Base-by-base conservation (phyloP, 2,329 filamentous ascomycete genomes). In the Stagonosporopsis chrysanthemi region DNA sequence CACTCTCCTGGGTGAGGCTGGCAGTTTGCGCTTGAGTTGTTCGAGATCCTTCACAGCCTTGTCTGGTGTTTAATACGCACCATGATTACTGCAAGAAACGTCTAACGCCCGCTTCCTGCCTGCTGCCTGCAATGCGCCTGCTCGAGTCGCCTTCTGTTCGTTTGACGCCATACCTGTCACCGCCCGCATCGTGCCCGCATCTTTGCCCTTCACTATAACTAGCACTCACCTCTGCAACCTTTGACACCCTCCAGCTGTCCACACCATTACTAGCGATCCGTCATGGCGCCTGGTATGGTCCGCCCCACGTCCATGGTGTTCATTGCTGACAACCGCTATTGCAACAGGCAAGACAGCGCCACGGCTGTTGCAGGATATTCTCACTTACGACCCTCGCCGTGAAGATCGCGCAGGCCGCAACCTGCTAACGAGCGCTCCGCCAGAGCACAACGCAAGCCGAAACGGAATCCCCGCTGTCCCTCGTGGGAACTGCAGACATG, bases 401-500 rank as follows among this genome's bases (percentile, higher is more conserved):
- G 81, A 83, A 63, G 76, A 78, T 29, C 64, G 66, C 5, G 72
- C 70, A 26, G 80, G 79, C 52, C 80, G 79, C 62, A 86, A 86
- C 68, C 73, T 88, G 47, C 81, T 90, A 43, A 82, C 83, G 39
- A 81, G 86, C 58, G 75, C 83, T 23, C 83, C 86, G 41, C 84
- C 83, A 6, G 79, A 81, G n/a, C 83, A 81, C 52, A 73, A 78
- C 55, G 73, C 78, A 35, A 68, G 71, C 17, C 64, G 62, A 8
- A 69, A 69, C 11, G 71, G 72, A 6, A 59, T 67, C 19, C 67
- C 73, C 23, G 70, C 75, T 15, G 69, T 77, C 4, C 78, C 79
- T 9, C 50, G 39, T 28, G 59, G 68, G 23, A 83, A 82, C 60
- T 90, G 88, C 72, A 80, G 78, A 50, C 88, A 91, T 76, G 75